Conservation (phyloP, 306 rosid genomes). For the Begonia masoniana region DNA sequence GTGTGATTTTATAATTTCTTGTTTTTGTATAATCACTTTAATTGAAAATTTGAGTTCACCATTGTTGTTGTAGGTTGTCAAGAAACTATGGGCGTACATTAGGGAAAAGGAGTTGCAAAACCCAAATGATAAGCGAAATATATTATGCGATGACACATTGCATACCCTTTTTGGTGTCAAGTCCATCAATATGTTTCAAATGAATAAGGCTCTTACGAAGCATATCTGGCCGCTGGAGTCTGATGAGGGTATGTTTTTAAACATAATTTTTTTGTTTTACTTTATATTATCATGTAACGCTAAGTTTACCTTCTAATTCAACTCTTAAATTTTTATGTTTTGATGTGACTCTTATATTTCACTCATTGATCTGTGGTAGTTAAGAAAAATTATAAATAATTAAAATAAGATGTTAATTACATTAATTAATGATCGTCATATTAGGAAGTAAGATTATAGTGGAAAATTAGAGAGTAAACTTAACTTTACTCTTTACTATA, state of each 20-base stretch:
- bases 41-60: not conserved
- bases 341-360: too few relatives aligned
- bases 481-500: too few relatives aligned
- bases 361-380: too few relatives aligned
- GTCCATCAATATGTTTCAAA: constrained; percentile 70
- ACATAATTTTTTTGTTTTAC: too few relatives aligned
- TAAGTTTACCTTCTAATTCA: too few relatives aligned
- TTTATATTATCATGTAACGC: too few relatives aligned
- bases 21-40: too few relatives aligned
- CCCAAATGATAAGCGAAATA: constrained; percentile 38
- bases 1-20: not conserved
- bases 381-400: too few relatives aligned
- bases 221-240: constrained; percentile 79
- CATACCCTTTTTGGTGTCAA: constrained; percentile 46
- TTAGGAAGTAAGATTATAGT: too few relatives aligned
- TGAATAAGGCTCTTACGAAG: constrained; percentile 64
- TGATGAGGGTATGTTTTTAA: constrained; percentile 35
- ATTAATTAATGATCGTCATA: too few relatives aligned
- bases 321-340: too few relatives aligned
- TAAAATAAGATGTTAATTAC: not conserved
- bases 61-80: constrained; percentile 45
- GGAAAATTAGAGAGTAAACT: too few relatives aligned
- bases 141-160: constrained; percentile 51
- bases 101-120: constrained; percentile 64
- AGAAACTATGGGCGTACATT: constrained; percentile 58